Base-by-base conservation (phyloP, 2,329 filamentous ascomycete species). In the Trichoderma atrobrunneum region DNA sequence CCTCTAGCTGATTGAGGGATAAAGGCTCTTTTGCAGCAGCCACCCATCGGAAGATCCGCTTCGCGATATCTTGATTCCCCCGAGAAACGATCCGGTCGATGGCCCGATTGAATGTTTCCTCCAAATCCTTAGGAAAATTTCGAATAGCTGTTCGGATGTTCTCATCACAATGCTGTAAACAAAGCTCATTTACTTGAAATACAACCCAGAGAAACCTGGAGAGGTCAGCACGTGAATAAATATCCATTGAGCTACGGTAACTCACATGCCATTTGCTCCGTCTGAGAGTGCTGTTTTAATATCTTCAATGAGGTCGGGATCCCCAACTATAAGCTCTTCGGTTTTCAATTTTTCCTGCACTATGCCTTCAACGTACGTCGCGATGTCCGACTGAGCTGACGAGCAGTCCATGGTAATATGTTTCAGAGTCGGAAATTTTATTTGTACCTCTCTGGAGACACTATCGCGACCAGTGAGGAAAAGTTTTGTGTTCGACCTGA, bases 151-250 rank as follows among this genome's bases (percentile, higher is more conserved):
- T 48, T 36, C 67, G 67, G 28, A 74, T 77, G 34, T 77, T 74
- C 2, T 73, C 74, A 43, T 77, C 75, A 39, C 73, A 74, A 56
- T n/a, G 74, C 65, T 78, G 78, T 12, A 74, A 68, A 62, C 80
- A 81, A 7, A 83, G 76, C 54, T 83, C 81, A 12, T 79, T 69
- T 7, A 83, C 75, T 71, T 80, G 79, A 43, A 81, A 81, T 16
- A 75, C 76, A 24, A 82, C 81, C 81, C 81, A 84, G 3, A 83
- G 78, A 76, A 83, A 83, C 82, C 82, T 83, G 68, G 12, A 28
- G 1, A 18, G 12, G 3, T 70, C 36, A 36, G 61, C 5, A 39
- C 12, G 16, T 51, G 14, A 28, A 24, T 6, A 7, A 14, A 32
- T 8, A n/a, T 24, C 3, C 16, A n/a, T 3, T 14, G 3, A 5